Conservation (phyloP, 257 asterid species). For the Primulina eburnea region DNA sequence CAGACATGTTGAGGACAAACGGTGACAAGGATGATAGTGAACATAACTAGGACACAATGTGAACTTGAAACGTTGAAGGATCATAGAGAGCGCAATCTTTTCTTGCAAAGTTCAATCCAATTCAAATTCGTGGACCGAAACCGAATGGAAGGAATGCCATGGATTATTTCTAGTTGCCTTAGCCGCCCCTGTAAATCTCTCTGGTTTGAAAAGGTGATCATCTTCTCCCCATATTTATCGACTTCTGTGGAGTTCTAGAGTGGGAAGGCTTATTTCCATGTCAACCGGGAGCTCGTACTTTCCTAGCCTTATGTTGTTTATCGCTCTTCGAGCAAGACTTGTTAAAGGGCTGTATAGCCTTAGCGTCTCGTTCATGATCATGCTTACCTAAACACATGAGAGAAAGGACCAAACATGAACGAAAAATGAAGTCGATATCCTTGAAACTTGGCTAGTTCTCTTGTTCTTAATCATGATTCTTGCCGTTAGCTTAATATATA, state of each 20-base stretch:
- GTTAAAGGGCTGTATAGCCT: slow-evolving; percentile 40
- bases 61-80: slow-evolving; percentile 39
- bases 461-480: too few species aligned
- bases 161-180: slow-evolving; percentile 43
- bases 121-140: slow-evolving; percentile 40
- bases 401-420: too few species aligned
- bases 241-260: slow-evolving; percentile 30
- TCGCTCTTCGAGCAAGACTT: slow-evolving; percentile 33
- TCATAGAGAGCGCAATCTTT: slow-evolving; percentile 43
- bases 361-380: slow-evolving; percentile 41
- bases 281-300: slow-evolving; percentile 32
- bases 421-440: too few species aligned
- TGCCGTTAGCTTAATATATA: too few species aligned
- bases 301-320: slow-evolving; percentile 25
- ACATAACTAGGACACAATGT: slow-evolving; percentile 43
- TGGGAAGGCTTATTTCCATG: slow-evolving; percentile 36
- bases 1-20: slow-evolving; percentile 40
- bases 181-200: slow-evolving; percentile 41
- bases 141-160: slow-evolving; percentile 46
- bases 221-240: slow-evolving; percentile 42
- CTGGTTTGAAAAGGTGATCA: slow-evolving; percentile 41
- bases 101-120: slow-evolving; percentile 45
- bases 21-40: slow-evolving; percentile 40
- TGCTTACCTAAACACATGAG: slow-evolving; percentile 24
- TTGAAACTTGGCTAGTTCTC: too few species aligned